Percentiles rank a stretch among this genome's conserved stretches.
Conservation (phyloP, 192 early-diverging fungal species). For the Backusella luteola region DNA sequence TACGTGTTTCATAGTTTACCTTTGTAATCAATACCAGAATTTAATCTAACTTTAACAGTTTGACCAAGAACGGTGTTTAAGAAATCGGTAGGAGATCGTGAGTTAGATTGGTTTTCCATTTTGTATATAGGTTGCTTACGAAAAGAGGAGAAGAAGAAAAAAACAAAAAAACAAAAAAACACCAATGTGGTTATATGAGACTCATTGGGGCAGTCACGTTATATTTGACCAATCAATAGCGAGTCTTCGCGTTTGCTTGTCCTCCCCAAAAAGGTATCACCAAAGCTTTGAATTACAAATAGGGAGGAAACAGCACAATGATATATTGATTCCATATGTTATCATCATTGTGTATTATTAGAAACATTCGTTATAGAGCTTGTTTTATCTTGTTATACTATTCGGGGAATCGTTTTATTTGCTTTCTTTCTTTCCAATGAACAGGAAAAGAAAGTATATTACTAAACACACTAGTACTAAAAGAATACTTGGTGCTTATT, state of each 20-base stretch:
- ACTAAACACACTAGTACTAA: neutral
- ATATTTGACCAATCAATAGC: neutral
- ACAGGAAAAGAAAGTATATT: neutral
- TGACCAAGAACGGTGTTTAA: conserved; percentile 81
- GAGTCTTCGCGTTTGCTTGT: neutral
- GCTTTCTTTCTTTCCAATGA: neutral
- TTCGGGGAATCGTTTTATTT: neutral
- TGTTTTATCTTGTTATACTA: neutral
- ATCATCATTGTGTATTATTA: neutral
- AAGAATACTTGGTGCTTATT: neutral
- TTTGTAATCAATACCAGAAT: conserved; percentile 95
- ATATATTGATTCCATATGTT: neutral
- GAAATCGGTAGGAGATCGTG: conserved; percentile 85
- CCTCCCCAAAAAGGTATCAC: neutral
- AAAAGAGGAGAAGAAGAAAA: neutral
- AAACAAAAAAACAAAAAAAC: neutral
- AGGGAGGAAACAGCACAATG: neutral
- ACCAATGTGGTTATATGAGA: neutral
- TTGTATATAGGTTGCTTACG: neutral
- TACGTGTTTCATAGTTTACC: conserved; percentile 47
- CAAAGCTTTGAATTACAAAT: neutral
- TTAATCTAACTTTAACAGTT: conserved; percentile 88
- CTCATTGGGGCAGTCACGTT: neutral
- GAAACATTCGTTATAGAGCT: neutral
- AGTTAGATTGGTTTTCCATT: conserved; percentile 25